Evolutionary conservation across 371 early-diverging fungal species (phyloP).

Genomic region (Mortierella sp.): DNA sequence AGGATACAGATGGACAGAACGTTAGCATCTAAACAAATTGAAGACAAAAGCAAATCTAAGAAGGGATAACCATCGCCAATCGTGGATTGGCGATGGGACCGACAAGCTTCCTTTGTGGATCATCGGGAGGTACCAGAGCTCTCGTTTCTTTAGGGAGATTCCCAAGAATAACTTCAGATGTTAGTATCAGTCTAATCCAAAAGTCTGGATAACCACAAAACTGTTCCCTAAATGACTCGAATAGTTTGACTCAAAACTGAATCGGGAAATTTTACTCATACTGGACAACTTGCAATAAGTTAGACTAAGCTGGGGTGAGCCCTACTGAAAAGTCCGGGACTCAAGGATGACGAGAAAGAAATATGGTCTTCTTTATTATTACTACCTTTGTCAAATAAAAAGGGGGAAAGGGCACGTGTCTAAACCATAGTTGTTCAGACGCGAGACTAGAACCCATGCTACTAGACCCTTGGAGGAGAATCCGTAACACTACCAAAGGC

Average conservation of each 20-base stretch:
- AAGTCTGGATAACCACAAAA: slow-evolving; percentile 20
- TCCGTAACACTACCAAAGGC: no score
- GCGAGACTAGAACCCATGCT: no score
- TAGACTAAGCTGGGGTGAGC: no score
- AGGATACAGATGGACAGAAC: slow-evolving; percentile 9
- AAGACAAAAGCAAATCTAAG: slow-evolving; percentile 1
- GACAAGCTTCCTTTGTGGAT: slow-evolving; percentile 12
- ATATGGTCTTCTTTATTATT: no score
- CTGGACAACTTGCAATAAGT: slow-evolving; percentile 14
- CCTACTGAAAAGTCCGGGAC: no score
- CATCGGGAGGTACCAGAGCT: slow-evolving; percentile 8
- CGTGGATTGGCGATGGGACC: slow-evolving; percentile 5
- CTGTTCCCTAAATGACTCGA: slow-evolving; percentile 26
- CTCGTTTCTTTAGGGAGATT: slow-evolving; percentile 22
- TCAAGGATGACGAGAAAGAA: no score
- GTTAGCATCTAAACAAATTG: slow-evolving; percentile 7
- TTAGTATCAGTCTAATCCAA: slow-evolving; percentile 13
- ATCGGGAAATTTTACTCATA: slow-evolving; percentile 1
- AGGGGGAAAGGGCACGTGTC: no score
- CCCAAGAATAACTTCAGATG: background rate
- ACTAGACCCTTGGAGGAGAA: no score
- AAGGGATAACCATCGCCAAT: slow-evolving; percentile 2
- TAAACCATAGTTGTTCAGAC: no score
- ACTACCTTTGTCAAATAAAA: no score
- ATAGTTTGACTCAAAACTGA: slow-evolving; percentile 2